These are phyloP conservation scores for Citrus maxima DNA, from an alignment of 345 rosid genomes.

Conservation along the genomic window DNA sequence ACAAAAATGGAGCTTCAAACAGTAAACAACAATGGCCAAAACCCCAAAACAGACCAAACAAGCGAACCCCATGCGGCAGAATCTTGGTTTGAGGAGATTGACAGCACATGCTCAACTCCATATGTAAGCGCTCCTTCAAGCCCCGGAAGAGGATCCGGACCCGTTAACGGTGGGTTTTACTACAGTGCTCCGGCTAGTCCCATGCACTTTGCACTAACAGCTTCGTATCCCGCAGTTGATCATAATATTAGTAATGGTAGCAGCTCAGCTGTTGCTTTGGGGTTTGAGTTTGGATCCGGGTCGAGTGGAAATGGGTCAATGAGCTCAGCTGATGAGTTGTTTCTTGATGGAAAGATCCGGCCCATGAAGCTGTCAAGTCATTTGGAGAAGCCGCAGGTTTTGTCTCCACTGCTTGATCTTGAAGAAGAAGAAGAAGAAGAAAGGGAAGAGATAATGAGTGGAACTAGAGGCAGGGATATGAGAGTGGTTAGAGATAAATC, in stretches of 20 bases:
- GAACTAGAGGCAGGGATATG: conserved; percentile 63
- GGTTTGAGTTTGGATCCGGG: conserved; percentile 78
- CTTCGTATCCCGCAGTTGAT: conserved; percentile 19
- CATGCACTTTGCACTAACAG: conserved; percentile 66
- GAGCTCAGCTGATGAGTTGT: conserved; percentile 93
- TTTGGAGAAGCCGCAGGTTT: conserved; percentile 72
- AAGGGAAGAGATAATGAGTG: background rate
- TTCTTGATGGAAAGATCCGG: conserved; percentile 86
- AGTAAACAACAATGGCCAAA: conserved; percentile 15
- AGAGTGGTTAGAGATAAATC: conserved; percentile 59
- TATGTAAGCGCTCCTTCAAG: conserved; percentile 97
- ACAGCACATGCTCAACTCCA: conserved; percentile 88
- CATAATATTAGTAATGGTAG: conserved; percentile 11
- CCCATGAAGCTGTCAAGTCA: conserved; percentile 92
- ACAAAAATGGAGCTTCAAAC: conserved; percentile 34
- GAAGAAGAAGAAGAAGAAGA: conserved; percentile 48
- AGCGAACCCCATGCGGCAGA: conserved; percentile 5
- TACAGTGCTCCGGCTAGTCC: conserved; percentile 97
- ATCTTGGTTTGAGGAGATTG: conserved; percentile 30
- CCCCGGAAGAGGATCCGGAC: conserved; percentile 58
- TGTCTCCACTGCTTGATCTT: conserved; percentile 70
- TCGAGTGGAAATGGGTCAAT: conserved; percentile 52
- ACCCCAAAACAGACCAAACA: background rate
- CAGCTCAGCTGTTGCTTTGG: conserved; percentile 24
- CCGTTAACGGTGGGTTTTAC: conserved; percentile 51